phyloP scores from a whole-genome alignment of 148 eudicot genomes.

The Rhododendron griersonianum region DNA sequence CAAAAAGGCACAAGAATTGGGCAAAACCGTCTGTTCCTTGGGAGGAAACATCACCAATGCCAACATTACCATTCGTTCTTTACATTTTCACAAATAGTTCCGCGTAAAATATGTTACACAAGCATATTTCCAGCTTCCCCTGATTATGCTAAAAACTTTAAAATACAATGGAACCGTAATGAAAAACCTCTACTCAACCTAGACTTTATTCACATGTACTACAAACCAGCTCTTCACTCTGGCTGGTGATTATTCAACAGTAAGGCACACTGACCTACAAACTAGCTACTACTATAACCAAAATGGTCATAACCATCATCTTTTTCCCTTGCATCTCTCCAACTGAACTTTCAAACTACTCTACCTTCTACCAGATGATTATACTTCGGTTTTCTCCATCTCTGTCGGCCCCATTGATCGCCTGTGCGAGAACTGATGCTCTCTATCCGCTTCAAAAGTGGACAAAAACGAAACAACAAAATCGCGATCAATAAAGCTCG shows the following conservation, averaged over 20 bases:
- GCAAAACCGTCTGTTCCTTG: no score
- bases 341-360: slow-evolving; percentile 28
- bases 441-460: slow-evolving; percentile 38
- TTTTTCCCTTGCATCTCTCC: slow-evolving; percentile 30
- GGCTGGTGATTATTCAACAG: slow-evolving; percentile 1
- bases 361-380: slow-evolving; percentile 39
- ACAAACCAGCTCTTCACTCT: slow-evolving; percentile 6
- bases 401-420: slow-evolving; percentile 33
- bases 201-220: background rate
- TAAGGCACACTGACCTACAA: background rate
- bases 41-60: background rate
- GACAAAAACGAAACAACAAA: background rate
- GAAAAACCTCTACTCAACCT: slow-evolving; percentile 16
- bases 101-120: background rate
- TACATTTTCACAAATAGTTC: background rate
- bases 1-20: background rate
- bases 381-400: slow-evolving; percentile 37
- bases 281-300: slow-evolving; percentile 1
- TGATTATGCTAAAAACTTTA: background rate
- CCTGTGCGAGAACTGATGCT: slow-evolving; percentile 35
- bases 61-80: background rate
- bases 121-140: slow-evolving; percentile 9
- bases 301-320: slow-evolving; percentile 7
- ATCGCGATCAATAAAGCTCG: background rate
- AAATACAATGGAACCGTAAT: background rate